These are phyloP conservation scores for Neospermospora avenae DNA, from an alignment of 2,329 filamentous ascomycete genomes.

Conservation along the genomic window DNA sequence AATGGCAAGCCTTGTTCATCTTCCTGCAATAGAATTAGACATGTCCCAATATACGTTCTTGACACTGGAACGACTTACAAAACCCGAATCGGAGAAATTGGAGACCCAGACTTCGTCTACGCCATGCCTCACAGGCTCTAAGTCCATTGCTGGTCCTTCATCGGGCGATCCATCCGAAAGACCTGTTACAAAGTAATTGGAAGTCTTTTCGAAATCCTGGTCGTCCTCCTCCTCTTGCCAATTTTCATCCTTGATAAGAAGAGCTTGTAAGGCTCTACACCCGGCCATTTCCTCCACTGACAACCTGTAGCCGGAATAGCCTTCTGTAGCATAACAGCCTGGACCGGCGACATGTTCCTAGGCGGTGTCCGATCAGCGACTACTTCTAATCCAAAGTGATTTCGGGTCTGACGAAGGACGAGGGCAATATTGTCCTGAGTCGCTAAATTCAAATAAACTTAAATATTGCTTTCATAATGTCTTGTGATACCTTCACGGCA, in stretches of 20 bases:
- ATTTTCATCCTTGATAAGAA: background rate
- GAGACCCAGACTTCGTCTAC: background rate
- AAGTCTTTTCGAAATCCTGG: background rate
- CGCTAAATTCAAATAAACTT: no score
- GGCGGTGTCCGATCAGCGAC: no score
- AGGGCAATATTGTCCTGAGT: no score
- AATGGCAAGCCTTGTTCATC: constrained; percentile 19
- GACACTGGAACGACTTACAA: background rate
- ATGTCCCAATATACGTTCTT: background rate
- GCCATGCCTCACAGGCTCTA: constrained; percentile 10
- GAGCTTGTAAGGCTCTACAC: constrained; percentile 2
- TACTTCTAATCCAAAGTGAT: no score
- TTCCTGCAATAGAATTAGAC: background rate
- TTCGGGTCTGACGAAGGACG: no score
- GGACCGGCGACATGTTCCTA: constrained; percentile 11
- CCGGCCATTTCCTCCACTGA: constrained; percentile 7
- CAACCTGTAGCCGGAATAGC: constrained; percentile 7
- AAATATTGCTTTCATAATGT: no score
- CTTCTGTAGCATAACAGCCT: background rate
- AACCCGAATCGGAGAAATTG: background rate
- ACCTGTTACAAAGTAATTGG: constrained; percentile 7
- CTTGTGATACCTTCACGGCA: no score
- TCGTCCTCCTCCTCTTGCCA: constrained; percentile 2
- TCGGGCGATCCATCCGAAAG: constrained; percentile 1
- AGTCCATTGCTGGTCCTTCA: background rate